Evolutionary conservation across 306 rosid genomes (phyloP), one percentile per base, ranked within the genome.

Genomic region (Fragaria ananassa): DNA sequence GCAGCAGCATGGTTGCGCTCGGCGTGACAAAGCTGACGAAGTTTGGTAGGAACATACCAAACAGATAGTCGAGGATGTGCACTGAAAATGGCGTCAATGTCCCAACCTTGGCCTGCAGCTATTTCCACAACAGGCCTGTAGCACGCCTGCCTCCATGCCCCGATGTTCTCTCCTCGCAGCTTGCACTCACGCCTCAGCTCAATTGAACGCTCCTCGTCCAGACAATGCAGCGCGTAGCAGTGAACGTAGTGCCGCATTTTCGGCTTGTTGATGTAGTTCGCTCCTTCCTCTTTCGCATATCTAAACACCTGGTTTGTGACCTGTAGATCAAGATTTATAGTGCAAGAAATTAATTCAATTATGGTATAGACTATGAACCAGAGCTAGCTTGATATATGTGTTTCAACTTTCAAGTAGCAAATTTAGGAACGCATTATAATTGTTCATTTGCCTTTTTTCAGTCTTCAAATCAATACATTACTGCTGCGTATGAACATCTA

Each of bases 211-310:
- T 85, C 90, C 81, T 87, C 96, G 79, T 95, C 93, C 7, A 95
- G 82, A 81, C 96, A 92, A 68, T 95, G 98, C 68, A 95, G 78
- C 0, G 98, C 98, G 23, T 92, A 92, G 81, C 98, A 94, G 70
- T 92, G 98, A 51, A 95, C 98, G 67, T 95, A 95, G 84, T 95
- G 98, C n/a, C 98, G 70, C 98, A 95, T 95, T 74, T 95, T 95
- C 0, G 98, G 98, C 89, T 95, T 95, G 92, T 95, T 95, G 6
- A 95, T 95, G 88, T 95, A 89, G 80, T 91, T 92, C 1, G 97
- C 97, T 29, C 99, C 99, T 14, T 91, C 96, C 57, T 87, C 90
- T 86, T 92, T 92, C 0, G 97, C 97, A 68, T 77, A 90, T 89
- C 96, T 86, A 64, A 90, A 92, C 62, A 92, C 99, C 73, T 95